These are phyloP conservation scores for Waltergamsia citrina DNA, from an alignment of 2,329 filamentous ascomycete species.

Conservation along the genomic window DNA sequence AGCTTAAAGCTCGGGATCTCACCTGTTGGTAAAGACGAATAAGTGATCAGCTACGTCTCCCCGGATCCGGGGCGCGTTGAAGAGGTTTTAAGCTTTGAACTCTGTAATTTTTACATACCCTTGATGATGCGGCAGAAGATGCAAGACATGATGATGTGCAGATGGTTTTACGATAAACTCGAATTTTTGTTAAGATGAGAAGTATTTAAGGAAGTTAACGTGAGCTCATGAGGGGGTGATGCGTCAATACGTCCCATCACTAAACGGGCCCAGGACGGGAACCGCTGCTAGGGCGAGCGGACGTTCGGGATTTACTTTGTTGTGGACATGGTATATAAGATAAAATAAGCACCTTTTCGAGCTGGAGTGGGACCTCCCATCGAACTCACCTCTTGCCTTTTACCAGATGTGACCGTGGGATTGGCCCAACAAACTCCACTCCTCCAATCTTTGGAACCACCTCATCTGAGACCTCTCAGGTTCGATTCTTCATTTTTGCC, in stretches of 20 bases:
- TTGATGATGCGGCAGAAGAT: conserved; percentile 99
- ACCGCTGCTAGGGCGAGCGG: too few species aligned
- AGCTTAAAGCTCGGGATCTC: conserved; percentile 97
- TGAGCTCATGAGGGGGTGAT: not conserved
- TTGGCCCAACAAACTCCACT: conserved; percentile 42
- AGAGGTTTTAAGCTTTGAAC: conserved; percentile 1
- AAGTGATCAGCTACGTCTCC: conserved; percentile 1
- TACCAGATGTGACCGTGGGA: conserved; percentile 70
- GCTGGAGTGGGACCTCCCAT: conserved; percentile 61
- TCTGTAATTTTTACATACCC: conserved; percentile 35
- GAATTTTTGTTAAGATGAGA: not conserved
- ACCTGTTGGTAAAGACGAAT: conserved; percentile 39
- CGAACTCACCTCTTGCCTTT: conserved; percentile 72
- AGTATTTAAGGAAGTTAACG: not conserved
- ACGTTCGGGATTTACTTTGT: fast-evolving
- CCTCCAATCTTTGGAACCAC: conserved; percentile 39
- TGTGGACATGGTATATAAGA: conserved; percentile 8
- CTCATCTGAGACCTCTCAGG: conserved; percentile 24
- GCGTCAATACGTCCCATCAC: too few species aligned
- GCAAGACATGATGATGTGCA: conserved; percentile 38
- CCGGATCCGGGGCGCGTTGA: too few species aligned
- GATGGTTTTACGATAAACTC: too few species aligned
- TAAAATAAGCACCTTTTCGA: conserved; percentile 1
- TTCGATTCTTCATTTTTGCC: conserved; percentile 29
- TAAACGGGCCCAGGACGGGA: too few species aligned